These are phyloP conservation scores for Spathaspora sp. DNA, from an alignment of 1,139 yeast species.

Conservation along the genomic window DNA sequence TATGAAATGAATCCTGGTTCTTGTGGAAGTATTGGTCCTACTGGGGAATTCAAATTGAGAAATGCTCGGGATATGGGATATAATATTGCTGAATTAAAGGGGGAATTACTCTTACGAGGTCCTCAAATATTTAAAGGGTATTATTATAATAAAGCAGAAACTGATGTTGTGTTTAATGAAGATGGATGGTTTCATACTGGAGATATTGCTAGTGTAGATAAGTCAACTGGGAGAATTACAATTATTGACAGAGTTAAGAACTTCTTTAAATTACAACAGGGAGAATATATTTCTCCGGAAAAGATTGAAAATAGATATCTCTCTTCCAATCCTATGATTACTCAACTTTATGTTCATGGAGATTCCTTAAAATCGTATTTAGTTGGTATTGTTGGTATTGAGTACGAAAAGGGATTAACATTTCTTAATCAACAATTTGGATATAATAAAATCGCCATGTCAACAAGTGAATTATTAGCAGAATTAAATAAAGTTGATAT, in stretches of 20 bases:
- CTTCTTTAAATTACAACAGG: conserved; percentile 41
- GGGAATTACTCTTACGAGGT: conserved; percentile 34
- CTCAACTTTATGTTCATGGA: conserved; percentile 47
- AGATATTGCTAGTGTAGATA: conserved; percentile 34
- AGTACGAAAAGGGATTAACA: conserved; percentile 18
- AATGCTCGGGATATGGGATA: conserved; percentile 31
- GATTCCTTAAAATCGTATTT: conserved; percentile 55
- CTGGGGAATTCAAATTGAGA: conserved; percentile 28
- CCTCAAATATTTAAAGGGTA: conserved; percentile 32
- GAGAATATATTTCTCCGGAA: conserved; percentile 40
- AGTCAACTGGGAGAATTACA: conserved; percentile 27
- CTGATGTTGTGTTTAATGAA: conserved; percentile 18
- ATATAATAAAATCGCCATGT: conserved; percentile 15
- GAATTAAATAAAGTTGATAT: conserved; percentile 26
- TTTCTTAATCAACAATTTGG: conserved; percentile 21
- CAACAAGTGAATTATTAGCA: conserved; percentile 21
- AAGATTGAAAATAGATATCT: conserved; percentile 34
- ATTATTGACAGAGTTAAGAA: conserved; percentile 41
- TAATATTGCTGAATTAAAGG: conserved; percentile 20
- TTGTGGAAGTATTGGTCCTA: conserved; percentile 30
- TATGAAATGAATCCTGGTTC: conserved; percentile 35
- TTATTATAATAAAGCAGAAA: conserved; percentile 26
- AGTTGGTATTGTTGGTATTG: conserved; percentile 62
- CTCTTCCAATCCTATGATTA: conserved; percentile 25
- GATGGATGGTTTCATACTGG: conserved; percentile 41